Evolutionary conservation across 1,284 basidiomycete genomes (phyloP).

Genomic region (Pyrrhoderma noxium): DNA sequence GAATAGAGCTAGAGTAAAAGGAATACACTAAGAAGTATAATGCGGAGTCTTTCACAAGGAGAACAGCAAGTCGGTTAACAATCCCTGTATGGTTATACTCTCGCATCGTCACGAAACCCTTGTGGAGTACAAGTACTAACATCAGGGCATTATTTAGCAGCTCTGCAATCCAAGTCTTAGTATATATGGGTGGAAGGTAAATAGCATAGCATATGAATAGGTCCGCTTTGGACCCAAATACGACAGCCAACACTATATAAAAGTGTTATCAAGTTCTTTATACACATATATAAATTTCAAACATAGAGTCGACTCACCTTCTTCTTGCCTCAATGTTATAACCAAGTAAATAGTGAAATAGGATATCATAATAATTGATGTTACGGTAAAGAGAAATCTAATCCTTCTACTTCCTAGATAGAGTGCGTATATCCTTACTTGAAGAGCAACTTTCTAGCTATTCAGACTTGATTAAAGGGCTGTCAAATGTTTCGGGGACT

Average conservation of each 20-base stretch:
- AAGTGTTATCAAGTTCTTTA: not conserved
- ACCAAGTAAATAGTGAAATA: not conserved
- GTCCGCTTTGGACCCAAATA: not conserved
- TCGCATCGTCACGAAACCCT: conserved; percentile 3
- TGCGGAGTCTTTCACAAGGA: conserved; percentile 6
- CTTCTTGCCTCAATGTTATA: conserved; percentile 4
- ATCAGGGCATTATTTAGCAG: conserved; percentile 5
- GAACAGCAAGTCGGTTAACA: not conserved
- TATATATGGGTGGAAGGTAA: not conserved
- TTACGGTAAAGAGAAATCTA: too few species aligned
- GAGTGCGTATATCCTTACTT: too few species aligned
- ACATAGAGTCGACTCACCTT: not conserved
- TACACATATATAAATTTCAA: too few species aligned
- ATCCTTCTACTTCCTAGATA: too few species aligned
- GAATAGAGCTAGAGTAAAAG: not conserved
- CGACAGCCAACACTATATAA: not conserved
- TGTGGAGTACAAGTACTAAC: conserved; percentile 2
- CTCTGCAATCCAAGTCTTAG: conserved; percentile 6
- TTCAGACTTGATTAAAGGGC: too few species aligned
- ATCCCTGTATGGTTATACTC: not conserved
- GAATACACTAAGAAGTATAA: conserved; percentile 7
- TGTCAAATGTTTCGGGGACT: too few species aligned
- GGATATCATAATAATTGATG: not conserved
- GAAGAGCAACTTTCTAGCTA: too few species aligned
- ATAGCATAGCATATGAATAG: not conserved